These are phyloP conservation scores for Elsinoe ampelina DNA, from an alignment of 2,329 filamentous ascomycete genomes.

Conservation along the genomic window DNA sequence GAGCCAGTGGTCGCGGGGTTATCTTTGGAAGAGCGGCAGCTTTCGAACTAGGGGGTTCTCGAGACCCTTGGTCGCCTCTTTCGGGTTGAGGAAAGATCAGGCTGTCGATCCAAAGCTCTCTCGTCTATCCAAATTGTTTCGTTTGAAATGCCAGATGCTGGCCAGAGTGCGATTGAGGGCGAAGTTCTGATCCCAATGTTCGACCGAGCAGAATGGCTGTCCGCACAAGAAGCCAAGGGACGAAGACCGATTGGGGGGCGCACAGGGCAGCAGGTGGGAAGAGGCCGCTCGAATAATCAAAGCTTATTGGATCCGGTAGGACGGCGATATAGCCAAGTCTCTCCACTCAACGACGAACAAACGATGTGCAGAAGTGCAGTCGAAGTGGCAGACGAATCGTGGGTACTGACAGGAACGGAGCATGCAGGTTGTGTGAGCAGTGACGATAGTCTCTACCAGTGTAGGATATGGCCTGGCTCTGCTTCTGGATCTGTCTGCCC, in stretches of 20 bases:
- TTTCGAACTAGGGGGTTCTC: background rate
- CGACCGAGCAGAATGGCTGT: background rate
- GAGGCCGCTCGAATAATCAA: conserved; percentile 10
- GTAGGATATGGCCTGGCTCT: conserved; percentile 3
- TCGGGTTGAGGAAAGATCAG: background rate
- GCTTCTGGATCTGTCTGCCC: conserved; percentile 9
- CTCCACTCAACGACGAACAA: conserved; percentile 2
- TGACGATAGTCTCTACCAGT: background rate
- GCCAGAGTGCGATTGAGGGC: background rate
- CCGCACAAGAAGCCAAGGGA: background rate
- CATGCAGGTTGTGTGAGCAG: background rate
- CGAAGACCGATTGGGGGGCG: background rate
- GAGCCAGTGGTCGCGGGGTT: conserved; percentile 6
- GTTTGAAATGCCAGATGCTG: background rate
- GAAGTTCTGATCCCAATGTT: background rate
- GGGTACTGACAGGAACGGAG: background rate
- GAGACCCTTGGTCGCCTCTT: background rate
- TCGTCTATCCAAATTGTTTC: background rate
- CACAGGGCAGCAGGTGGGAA: conserved; percentile 5
- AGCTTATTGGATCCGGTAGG: conserved; percentile 11
- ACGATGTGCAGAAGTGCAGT: background rate
- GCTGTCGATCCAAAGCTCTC: background rate
- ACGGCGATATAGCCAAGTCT: conserved; percentile 11
- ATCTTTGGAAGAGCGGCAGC: conserved; percentile 8
- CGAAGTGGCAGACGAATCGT: background rate